Base-by-base conservation (phyloP, 371 early-diverging fungal species). In the Dichotomocladium elegans region DNA sequence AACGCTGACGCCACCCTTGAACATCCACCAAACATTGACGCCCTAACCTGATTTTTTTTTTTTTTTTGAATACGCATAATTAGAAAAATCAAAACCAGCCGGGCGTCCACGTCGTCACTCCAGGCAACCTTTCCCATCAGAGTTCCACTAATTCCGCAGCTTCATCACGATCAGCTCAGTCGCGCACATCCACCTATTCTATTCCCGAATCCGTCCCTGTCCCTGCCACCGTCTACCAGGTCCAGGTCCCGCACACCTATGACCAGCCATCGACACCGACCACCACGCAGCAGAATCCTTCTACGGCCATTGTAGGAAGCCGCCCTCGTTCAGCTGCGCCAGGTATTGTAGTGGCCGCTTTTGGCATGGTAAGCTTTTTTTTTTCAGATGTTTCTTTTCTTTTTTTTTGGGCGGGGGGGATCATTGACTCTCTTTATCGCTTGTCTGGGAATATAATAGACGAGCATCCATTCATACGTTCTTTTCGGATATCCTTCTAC, bases 71-170 rank as follows among this genome's bases (percentile, higher is more conserved):
- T 37, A 37, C 21, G 37, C 37, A 37, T n/a, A n/a, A 15, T 15
- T 21, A 21, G 8, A n/a, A 37, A 37, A 21, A 37, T 37, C 37
- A n/a, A n/a, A n/a, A 37, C 21, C 37, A 37, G 37, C 21, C 0
- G n/a, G 37, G 37, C 37, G 2, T 37, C n/a, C 37, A 37, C 37
- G 37, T 37, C 21, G 10, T 37, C 14, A 37, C 37, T 15, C 37
- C 37, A n/a, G 21, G 37, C 21, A 14, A 14, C 3, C 41, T 58
- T 14, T 58, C 58, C 2, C 47, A 58, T 25, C 46, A 58, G 15
- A 58, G 42, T 26, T 58, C 58, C 6, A 41, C 52, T 26, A 46
- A 51, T 17, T 58, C 58, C 17, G 45, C 51, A 9, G 52, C 58
- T 4, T 58, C 58, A 11, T 49, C 51, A 4, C 45, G 47, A 12